Conservation (phyloP, 2,329 filamentous ascomycete species). For the Ampelomyces quisqualis region DNA sequence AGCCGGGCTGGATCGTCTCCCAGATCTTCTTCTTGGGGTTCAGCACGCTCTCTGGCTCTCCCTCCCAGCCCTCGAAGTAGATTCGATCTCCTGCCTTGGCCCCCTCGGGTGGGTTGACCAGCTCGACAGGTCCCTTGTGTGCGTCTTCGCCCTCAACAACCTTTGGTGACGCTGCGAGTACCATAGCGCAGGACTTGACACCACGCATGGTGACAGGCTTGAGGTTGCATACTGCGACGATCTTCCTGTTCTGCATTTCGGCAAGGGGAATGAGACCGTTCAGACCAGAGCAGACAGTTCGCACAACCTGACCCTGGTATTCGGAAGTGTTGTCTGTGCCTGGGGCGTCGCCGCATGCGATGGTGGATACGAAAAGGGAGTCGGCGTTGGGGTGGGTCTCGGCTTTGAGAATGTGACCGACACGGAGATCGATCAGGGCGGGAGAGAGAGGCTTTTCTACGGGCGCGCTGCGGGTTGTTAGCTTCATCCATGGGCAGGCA, state of each 20-base stretch:
- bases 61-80: conserved; percentile 91
- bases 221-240: conserved; percentile 93
- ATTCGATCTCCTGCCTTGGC: conserved; percentile 83
- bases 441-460: conserved; percentile 77
- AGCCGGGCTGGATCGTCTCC: conserved; percentile 95
- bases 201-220: conserved; percentile 99
- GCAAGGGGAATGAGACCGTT: conserved; percentile 90
- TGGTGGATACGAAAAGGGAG: conserved; percentile 91
- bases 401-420: conserved; percentile 96
- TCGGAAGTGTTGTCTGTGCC: conserved; percentile 87
- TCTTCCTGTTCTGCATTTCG: conserved; percentile 95
- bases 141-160: conserved; percentile 78
- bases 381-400: conserved; percentile 96
- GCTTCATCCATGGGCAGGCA: background rate
- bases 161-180: conserved; percentile 87
- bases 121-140: conserved; percentile 87
- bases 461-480: conserved; percentile 48
- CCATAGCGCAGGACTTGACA: conserved; percentile 80
- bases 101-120: conserved; percentile 78
- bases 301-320: conserved; percentile 86
- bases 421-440: conserved; percentile 85
- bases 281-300: conserved; percentile 94
- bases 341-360: conserved; percentile 85
- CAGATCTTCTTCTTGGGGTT: conserved; percentile 99
- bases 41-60: conserved; percentile 86